These are phyloP conservation scores for Microstegium vimineum DNA, from an alignment of 176 grass and related monocot species.

Conservation along the genomic window DNA sequence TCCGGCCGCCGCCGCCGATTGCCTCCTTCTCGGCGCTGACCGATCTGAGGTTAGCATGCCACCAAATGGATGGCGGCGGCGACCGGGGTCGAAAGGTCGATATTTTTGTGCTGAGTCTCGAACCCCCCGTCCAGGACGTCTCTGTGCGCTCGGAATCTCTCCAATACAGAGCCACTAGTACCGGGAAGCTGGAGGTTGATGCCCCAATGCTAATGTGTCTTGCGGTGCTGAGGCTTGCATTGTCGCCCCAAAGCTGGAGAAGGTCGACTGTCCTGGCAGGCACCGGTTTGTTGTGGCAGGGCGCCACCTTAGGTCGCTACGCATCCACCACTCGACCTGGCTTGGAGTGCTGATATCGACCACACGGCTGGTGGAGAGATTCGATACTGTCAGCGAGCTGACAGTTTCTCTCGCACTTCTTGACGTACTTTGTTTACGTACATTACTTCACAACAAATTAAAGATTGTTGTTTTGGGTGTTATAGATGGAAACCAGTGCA, in stretches of 20 bases:
- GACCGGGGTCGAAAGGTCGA: background rate
- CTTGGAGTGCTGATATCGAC: background rate
- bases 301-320: background rate
- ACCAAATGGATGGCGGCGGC: background rate
- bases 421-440: background rate
- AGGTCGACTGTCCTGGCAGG: background rate
- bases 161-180: background rate
- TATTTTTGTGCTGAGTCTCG: background rate
- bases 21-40: background rate
- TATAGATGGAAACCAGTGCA: no score
- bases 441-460: no score
- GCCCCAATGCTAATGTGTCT: background rate
- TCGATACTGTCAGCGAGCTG: background rate
- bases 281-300: background rate
- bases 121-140: background rate
- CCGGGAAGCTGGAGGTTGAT: background rate
- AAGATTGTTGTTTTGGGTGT: background rate
- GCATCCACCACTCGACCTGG: background rate
- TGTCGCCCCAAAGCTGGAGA: background rate
- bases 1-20: background rate
- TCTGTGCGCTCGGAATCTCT: background rate
- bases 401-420: background rate
- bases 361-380: background rate
- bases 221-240: background rate
- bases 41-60: rapidly evolving